A percentile compares a stretch with the other conserved stretches of the same genome.
phyloP scores from a whole-genome alignment of 148 eudicot genomes.

The Camellia japonica region DNA sequence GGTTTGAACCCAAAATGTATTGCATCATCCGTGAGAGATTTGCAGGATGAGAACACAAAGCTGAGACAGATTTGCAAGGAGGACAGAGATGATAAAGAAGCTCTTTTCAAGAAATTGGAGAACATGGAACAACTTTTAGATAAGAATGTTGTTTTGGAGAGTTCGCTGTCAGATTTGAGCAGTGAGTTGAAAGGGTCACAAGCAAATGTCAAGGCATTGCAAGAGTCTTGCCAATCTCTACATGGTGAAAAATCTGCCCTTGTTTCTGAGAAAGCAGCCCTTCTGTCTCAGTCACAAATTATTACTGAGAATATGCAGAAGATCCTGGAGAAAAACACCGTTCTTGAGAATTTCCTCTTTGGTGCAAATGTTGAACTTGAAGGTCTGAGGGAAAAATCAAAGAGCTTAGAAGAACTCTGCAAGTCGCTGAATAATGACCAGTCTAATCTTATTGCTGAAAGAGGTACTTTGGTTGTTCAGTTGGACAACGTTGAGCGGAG shows the following conservation, averaged over 20 bases:
- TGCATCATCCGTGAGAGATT: slow-evolving; percentile 41
- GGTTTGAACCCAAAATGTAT: slow-evolving; percentile 66
- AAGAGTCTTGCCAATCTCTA: slow-evolving; percentile 48
- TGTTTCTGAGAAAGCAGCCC: slow-evolving; percentile 61
- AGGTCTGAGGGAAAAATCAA: slow-evolving; percentile 79
- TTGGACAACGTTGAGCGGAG: slow-evolving; percentile 65
- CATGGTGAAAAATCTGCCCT: slow-evolving; percentile 63
- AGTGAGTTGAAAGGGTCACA: slow-evolving; percentile 50
- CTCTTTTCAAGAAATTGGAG: slow-evolving; percentile 46
- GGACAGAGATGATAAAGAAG: slow-evolving; percentile 52
- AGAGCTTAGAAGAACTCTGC: slow-evolving; percentile 73
- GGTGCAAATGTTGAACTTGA: slow-evolving; percentile 72
- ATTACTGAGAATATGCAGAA: slow-evolving; percentile 75
- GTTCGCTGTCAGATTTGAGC: slow-evolving; percentile 46
- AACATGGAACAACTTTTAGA: slow-evolving; percentile 51
- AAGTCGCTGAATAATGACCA: slow-evolving; percentile 62
- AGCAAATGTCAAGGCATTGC: slow-evolving; percentile 47
- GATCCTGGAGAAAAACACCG: slow-evolving; percentile 65
- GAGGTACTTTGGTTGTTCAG: slow-evolving; percentile 48
- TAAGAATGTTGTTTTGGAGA: slow-evolving; percentile 40
- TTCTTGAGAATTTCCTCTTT: slow-evolving; percentile 66
- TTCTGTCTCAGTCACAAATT: slow-evolving; percentile 71
- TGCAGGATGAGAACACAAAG: slow-evolving; percentile 69
- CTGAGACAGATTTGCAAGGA: slow-evolving; percentile 49
- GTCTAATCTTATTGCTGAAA: slow-evolving; percentile 63